A percentile compares a stretch with the other conserved stretches of the same genome.
Conservation (phyloP, 345 rosid genomes). For the Salix suchowensis region DNA sequence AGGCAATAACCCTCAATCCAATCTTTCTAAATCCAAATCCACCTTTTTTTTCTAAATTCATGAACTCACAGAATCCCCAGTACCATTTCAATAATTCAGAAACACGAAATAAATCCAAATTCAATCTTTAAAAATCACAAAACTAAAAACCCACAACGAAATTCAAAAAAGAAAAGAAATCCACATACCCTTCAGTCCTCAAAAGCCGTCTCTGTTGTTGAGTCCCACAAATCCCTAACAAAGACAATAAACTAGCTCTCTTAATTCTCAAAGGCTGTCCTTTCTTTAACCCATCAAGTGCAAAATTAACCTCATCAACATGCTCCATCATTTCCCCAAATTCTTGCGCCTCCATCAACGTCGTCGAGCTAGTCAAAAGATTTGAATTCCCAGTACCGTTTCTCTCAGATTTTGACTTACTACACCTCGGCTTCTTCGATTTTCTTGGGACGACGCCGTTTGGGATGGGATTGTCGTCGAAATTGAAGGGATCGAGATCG, state of each 20-base stretch:
- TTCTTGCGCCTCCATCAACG: constrained; percentile 96
- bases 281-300: constrained; percentile 80
- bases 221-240: constrained; percentile 70
- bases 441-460: constrained; percentile 35
- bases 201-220: constrained; percentile 72
- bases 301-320: constrained; percentile 92
- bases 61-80: not conserved
- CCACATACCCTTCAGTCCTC: constrained; percentile 64
- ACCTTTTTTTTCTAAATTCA: not conserved
- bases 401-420: constrained; percentile 12
- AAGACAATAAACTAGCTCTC: constrained; percentile 74
- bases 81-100: constrained; percentile 3
- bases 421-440: constrained; percentile 54
- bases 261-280: constrained; percentile 78
- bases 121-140: not conserved
- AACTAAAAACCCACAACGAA: constrained; percentile 4
- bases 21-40: not conserved
- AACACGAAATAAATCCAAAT: not conserved
- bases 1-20: not conserved
- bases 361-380: constrained; percentile 29
- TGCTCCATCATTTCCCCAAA: constrained; percentile 99
- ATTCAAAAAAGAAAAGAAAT: not conserved
- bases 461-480: constrained; percentile 13
- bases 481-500: constrained; percentile 31
- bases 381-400: not conserved